phyloP scores from a whole-genome alignment of 1,139 yeast genomes.

The Suhomyces wounanorum region DNA sequence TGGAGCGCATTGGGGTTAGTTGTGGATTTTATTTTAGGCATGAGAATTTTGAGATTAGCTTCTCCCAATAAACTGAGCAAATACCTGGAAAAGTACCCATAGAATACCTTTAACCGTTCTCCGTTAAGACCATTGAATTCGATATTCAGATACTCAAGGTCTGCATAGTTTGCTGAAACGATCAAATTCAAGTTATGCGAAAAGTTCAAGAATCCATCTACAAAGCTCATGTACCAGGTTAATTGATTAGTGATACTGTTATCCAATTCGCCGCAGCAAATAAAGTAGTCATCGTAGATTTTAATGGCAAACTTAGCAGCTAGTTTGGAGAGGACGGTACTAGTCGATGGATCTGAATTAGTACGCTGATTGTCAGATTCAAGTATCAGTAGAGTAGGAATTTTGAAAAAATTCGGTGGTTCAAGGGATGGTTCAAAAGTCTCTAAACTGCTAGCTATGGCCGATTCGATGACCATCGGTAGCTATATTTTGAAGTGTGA shows the following conservation, averaged over 20 bases:
- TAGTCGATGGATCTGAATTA: neutral
- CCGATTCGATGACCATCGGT: too few species aligned
- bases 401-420: neutral
- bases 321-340: neutral
- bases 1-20: neutral
- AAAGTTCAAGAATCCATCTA: neutral
- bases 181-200: neutral
- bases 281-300: neutral
- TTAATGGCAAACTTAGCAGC: neutral
- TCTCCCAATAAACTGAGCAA: neutral
- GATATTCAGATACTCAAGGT: neutral
- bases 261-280: neutral
- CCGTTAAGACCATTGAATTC: neutral
- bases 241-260: too few species aligned
- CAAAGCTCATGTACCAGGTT: neutral
- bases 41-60: neutral
- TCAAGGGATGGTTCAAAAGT: too few species aligned
- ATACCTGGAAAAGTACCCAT: neutral
- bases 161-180: neutral
- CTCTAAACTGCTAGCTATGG: too few species aligned
- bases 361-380: neutral
- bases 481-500: too few species aligned
- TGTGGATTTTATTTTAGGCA: neutral
- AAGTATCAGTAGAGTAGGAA: neutral
- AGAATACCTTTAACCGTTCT: neutral